Base-by-base conservation (phyloP, 108 stramenopile genomes). In the Nannochloropsis gaditana region DNA sequence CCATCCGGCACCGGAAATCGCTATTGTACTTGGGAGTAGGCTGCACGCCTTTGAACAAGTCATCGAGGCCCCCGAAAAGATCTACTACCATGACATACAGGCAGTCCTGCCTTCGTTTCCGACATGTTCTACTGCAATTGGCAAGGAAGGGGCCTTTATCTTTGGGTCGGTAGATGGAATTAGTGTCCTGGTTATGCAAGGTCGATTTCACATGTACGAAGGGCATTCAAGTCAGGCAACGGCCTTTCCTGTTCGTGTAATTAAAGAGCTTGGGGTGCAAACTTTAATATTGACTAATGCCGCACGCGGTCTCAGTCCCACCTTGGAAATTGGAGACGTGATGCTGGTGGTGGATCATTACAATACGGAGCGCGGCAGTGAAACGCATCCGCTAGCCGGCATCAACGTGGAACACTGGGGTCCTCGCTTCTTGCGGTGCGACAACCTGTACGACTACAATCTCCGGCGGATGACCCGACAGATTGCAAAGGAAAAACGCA, bases 161-260 rank as follows among this genome's bases (percentile, higher is more conserved):
- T 92, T 95, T 83, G 96, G 96, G 10, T 83, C 79, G 21, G 80
- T 97, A 41, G 85, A 80, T 43, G 88, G 90, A 45, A 88, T 93
- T 0, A 91, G 91, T 4, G 90, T 94, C 41, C 92, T 96, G 19
- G 94, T 94, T 87, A 93, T 97, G 86, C 93, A 95, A 8, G 96
- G 96, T 17, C 88, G 96, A 42, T 96, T 97, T 86, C 96, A 97
- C 92, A 91, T 90, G 80, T 97, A 97, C 88, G 96, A 97, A 91
- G 96, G 96, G 42, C 93, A 97, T 86, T 87, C 90, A 83, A 94
- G 93, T 94, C 88, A 93, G 79, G 95, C 94, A 5, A 93, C 94
- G 59, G 94, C 93, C 1, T 81, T 95, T 21, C 95, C 95, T 21
- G 94, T 95, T 9, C 90, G 90, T 9, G 92, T 94, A 42, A 94